Evolutionary conservation across 2,329 filamentous ascomycete genomes (phyloP).

Genomic region (Scytalidium lignicola): DNA sequence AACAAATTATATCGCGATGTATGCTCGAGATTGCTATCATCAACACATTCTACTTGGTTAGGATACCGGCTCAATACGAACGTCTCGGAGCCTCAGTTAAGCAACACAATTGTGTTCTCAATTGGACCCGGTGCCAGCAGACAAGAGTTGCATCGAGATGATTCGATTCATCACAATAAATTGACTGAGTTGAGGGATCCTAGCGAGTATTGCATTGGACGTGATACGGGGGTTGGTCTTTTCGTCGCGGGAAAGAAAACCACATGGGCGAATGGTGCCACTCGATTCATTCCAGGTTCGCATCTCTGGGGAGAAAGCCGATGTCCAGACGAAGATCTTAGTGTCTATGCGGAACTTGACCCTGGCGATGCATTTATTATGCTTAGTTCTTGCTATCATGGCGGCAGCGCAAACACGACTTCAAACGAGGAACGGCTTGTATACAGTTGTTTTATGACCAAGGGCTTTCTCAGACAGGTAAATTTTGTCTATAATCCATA

Average conservation of each 20-base stretch:
- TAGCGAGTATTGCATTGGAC: slow-evolving; percentile 7
- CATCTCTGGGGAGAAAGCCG: slow-evolving; percentile 15
- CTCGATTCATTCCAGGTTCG: slow-evolving; percentile 12
- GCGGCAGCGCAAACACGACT: slow-evolving; percentile 10
- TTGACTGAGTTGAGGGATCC: not conserved
- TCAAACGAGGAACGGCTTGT: slow-evolving; percentile 9
- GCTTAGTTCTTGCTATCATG: slow-evolving; percentile 12
- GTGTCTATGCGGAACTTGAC: slow-evolving; percentile 12
- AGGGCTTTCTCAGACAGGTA: slow-evolving; percentile 10
- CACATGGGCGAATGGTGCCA: slow-evolving; percentile 12
- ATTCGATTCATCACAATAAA: slow-evolving; percentile 14
- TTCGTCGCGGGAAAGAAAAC: slow-evolving; percentile 12
- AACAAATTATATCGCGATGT: slow-evolving; percentile 16
- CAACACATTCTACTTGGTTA: slow-evolving; percentile 13
- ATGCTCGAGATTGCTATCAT: slow-evolving; percentile 4
- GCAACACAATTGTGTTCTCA: slow-evolving; percentile 10
- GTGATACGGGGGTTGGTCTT: slow-evolving; percentile 11
- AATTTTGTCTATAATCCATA: not conserved
- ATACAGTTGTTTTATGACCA: slow-evolving; percentile 12
- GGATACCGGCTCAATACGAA: slow-evolving; percentile 8
- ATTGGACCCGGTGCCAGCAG: slow-evolving; percentile 9
- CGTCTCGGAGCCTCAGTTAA: slow-evolving; percentile 10
- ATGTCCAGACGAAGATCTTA: slow-evolving; percentile 5
- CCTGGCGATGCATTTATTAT: slow-evolving; percentile 14
- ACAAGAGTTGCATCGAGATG: slow-evolving; percentile 11